A percentile compares a stretch with the other conserved stretches of the same genome.
These are phyloP conservation scores for Neoascochyta sp. DNA, from an alignment of 2,329 filamentous ascomycete species.

Conservation along the genomic window DNA sequence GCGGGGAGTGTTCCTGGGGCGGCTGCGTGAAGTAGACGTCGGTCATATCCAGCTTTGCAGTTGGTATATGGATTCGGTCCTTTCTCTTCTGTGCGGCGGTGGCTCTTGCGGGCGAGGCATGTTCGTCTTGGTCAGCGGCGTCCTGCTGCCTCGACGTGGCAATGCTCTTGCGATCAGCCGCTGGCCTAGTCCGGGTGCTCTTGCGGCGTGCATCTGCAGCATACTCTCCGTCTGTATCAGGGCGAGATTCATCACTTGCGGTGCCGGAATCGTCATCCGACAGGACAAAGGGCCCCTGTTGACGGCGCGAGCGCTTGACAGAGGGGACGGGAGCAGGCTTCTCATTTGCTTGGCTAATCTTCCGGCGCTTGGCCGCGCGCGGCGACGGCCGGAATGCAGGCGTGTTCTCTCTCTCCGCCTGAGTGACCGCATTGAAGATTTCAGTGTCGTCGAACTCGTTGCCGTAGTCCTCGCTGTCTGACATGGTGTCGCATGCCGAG, in stretches of 20 bases:
- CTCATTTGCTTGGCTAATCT: constrained; percentile 25
- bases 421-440: constrained; percentile 58
- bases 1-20: constrained; percentile 41
- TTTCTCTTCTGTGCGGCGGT: constrained; percentile 35
- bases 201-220: constrained; percentile 5
- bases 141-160: constrained; percentile 9
- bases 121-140: constrained; percentile 9
- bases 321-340: constrained; percentile 19
- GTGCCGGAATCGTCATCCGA: constrained; percentile 21
- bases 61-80: constrained; percentile 45
- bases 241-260: constrained; percentile 10
- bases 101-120: constrained; percentile 19
- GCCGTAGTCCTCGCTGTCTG: constrained; percentile 56
- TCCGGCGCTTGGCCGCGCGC: constrained; percentile 37
- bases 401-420: constrained; percentile 40
- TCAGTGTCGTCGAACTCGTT: constrained; percentile 64
- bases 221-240: constrained; percentile 11
- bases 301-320: constrained; percentile 13
- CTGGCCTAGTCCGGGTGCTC: constrained; percentile 9
- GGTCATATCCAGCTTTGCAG: constrained; percentile 38
- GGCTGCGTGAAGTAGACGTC: constrained; percentile 46
- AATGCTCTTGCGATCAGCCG: constrained; percentile 12
- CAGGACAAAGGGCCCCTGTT: constrained; percentile 19
- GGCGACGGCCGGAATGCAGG: constrained; percentile 33
- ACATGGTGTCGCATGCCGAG: constrained; percentile 13